A percentile compares a stretch with the other conserved stretches of the same genome.
These are phyloP conservation scores for Elaphomyces granulatus DNA, from an alignment of 495 filamentous ascomycete species.

Conservation along the genomic window DNA sequence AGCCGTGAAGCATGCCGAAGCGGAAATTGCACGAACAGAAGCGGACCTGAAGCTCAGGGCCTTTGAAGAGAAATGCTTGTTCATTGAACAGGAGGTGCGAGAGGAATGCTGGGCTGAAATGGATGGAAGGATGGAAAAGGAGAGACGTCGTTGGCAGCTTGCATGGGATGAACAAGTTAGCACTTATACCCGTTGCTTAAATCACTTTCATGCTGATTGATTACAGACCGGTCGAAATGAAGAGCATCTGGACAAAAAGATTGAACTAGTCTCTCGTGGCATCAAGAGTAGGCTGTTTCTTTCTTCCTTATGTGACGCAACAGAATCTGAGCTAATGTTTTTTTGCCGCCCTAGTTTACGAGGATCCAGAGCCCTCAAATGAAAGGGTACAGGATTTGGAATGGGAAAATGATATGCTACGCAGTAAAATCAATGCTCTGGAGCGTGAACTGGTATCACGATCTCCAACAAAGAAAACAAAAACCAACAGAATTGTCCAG, in stretches of 20 bases:
- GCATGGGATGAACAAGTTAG: constrained; percentile 60
- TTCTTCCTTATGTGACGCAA: not conserved
- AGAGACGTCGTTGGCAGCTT: constrained; percentile 61
- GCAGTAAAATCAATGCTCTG: constrained; percentile 27
- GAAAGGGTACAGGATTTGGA: constrained; percentile 30
- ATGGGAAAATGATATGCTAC: constrained; percentile 34
- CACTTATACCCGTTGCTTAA: constrained; percentile 3
- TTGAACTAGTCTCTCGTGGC: constrained; percentile 66
- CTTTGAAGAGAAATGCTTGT: constrained; percentile 50
- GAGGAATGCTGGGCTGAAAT: constrained; percentile 82
- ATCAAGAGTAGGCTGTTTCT: constrained; percentile 36
- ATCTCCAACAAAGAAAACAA: constrained; percentile 33
- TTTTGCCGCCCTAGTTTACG: constrained; percentile 23
- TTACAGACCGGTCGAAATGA: constrained; percentile 42
- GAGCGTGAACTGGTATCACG: constrained; percentile 34
- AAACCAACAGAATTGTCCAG: constrained; percentile 12
- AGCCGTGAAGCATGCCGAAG: constrained; percentile 41
- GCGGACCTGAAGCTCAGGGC: constrained; percentile 39
- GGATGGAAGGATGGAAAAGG: constrained; percentile 57
- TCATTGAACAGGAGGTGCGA: constrained; percentile 73
- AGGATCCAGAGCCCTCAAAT: constrained; percentile 27
- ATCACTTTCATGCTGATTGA: constrained; percentile 13
- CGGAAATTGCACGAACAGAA: constrained; percentile 43
- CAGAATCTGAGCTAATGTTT: constrained; percentile 7
- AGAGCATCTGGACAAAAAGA: constrained; percentile 77